A percentile compares a stretch with the other conserved stretches of the same genome.
phyloP scores from a whole-genome alignment of 2,329 filamentous ascomycete genomes.

The Aspergillus transmontanensis region DNA sequence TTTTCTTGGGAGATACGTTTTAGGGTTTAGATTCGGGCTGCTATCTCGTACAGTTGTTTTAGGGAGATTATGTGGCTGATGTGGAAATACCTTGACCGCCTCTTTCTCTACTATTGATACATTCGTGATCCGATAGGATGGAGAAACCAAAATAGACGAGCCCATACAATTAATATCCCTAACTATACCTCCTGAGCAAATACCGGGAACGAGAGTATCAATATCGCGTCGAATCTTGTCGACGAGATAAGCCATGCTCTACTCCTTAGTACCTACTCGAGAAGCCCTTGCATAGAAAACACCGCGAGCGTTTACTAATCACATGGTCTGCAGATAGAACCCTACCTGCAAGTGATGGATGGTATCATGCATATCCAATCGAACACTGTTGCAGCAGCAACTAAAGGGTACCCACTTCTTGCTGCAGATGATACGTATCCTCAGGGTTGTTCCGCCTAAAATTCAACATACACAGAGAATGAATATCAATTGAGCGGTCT shows the following conservation, averaged over 20 bases:
- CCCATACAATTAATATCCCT: neutral
- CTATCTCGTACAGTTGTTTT: neutral
- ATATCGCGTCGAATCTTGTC: neutral
- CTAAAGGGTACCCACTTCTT: neutral
- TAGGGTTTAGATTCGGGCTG: neutral
- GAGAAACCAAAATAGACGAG: neutral
- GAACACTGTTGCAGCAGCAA: neutral
- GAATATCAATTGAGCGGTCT: neutral
- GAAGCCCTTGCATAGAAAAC: neutral
- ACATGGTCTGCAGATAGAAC: neutral
- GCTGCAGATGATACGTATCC: neutral
- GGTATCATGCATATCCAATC: neutral
- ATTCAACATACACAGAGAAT: neutral
- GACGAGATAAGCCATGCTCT: neutral
- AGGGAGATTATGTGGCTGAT: neutral
- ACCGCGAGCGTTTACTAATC: neutral
- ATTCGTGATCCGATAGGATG: neutral
- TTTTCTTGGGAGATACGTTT: neutral
- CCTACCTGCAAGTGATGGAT: neutral
- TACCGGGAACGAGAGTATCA: neutral
- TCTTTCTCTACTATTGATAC: neutral
- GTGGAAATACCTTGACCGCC: neutral
- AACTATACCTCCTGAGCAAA: neutral
- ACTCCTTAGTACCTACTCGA: neutral
- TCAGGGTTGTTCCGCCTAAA: neutral